These are phyloP conservation scores for Microsporum ferrugineum DNA, from an alignment of 2,329 filamentous ascomycete genomes.

Conservation along the genomic window DNA sequence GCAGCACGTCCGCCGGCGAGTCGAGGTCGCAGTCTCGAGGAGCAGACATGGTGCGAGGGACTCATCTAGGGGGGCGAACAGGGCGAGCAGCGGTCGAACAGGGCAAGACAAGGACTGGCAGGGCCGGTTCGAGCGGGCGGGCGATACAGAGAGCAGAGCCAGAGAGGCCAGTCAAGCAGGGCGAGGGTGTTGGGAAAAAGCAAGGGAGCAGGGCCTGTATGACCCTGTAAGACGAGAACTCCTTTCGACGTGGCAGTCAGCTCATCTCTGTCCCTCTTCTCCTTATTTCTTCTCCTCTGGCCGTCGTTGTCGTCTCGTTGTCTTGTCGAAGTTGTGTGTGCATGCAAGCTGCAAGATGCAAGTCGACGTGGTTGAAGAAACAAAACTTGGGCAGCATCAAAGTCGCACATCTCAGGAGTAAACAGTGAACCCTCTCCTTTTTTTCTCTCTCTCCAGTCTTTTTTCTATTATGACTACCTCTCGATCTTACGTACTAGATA, in stretches of 20 bases:
- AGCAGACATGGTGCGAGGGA: neutral
- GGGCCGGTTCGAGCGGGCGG: neutral
- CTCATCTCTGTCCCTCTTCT: neutral
- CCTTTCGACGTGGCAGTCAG: neutral
- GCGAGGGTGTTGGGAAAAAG: conserved; percentile 4
- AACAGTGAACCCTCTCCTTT: neutral
- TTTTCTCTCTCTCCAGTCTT: neutral
- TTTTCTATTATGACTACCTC: neutral
- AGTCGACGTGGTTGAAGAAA: neutral
- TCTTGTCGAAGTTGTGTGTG: neutral
- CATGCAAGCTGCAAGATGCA: conserved; percentile 1
- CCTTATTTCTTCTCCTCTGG: neutral
- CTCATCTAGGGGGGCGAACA: neutral
- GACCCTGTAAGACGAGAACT: neutral
- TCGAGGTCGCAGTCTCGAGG: neutral
- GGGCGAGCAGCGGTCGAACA: neutral
- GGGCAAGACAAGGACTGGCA: conserved; percentile 1
- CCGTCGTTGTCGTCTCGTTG: neutral
- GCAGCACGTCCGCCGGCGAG: neutral
- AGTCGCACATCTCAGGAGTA: no score
- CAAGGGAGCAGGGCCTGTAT: conserved; percentile 4
- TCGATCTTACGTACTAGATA: neutral
- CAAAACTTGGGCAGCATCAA: no score
- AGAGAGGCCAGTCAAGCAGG: neutral
- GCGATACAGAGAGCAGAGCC: conserved; percentile 4